Percentiles rank a stretch among this genome's conserved stretches.
Evolutionary conservation across 1,284 basidiomycete species (phyloP).

Genomic region (Neonothopanus nambi): DNA sequence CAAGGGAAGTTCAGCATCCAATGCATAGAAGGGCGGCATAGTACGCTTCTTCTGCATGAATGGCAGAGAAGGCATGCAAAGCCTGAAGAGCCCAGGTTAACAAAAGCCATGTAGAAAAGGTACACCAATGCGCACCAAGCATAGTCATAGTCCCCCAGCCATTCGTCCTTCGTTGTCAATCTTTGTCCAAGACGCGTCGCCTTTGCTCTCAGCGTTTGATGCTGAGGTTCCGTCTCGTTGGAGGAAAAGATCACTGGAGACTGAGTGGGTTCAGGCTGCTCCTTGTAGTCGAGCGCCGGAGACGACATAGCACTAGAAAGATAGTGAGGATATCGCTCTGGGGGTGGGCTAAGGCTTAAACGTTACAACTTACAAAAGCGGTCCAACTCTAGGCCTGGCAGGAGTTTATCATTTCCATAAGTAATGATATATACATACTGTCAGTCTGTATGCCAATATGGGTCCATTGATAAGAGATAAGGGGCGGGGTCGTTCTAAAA

Average conservation of each 20-base stretch:
- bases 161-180: constrained; percentile 53
- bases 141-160: constrained; percentile 80
- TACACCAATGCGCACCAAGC: constrained; percentile 42
- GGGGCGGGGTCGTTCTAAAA: no score
- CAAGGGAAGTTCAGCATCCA: constrained; percentile 70
- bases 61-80: constrained; percentile 66
- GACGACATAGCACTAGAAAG: neutral
- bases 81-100: constrained; percentile 27
- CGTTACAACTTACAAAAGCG: no score
- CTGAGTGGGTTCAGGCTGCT: neutral
- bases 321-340: no score
- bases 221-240: no score
- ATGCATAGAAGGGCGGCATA: constrained; percentile 70
- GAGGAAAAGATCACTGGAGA: neutral
- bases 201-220: neutral
- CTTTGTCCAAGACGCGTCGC: constrained; percentile 28
- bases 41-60: constrained; percentile 41
- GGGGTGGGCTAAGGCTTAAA: no score
- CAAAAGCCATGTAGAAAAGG: neutral
- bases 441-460: no score
- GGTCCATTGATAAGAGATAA: no score
- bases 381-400: no score
- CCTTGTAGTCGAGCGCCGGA: neutral
- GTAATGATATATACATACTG: no score
- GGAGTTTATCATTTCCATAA: no score